Evolutionary conservation across 176 grass and related monocot genomes (phyloP).

Genomic region (bread wheat (Triticum aestivum)): DNA sequence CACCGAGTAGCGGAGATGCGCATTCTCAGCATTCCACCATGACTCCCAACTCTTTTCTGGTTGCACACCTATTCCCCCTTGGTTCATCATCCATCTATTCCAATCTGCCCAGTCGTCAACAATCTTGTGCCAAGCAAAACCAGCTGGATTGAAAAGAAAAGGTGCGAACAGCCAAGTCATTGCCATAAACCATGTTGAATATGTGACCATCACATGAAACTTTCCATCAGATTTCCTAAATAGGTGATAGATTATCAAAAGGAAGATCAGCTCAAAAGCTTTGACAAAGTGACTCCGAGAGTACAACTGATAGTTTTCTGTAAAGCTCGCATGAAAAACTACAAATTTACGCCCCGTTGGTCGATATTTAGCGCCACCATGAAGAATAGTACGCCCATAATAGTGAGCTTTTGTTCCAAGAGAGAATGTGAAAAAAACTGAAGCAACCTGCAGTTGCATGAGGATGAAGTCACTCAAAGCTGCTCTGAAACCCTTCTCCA

Average conservation of each 20-base stretch:
- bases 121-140: conserved; percentile 88
- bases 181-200: conserved; percentile 96
- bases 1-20: conserved; percentile 74
- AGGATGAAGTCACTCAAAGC: conserved; percentile 92
- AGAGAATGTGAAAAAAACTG: conserved; percentile 96
- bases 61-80: conserved; percentile 80
- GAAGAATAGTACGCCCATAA: conserved; percentile 90
- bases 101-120: conserved; percentile 91
- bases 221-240: conserved; percentile 72
- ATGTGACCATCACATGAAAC: conserved; percentile 84
- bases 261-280: conserved; percentile 88
- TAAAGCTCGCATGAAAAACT: conserved; percentile 87
- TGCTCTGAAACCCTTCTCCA: conserved; percentile 80
- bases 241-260: conserved; percentile 79
- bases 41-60: conserved; percentile 98
- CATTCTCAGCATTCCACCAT: conserved; percentile 93
- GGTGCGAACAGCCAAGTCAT: conserved; percentile 84
- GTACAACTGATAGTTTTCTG: conserved; percentile 91
- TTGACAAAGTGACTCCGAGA: conserved; percentile 94
- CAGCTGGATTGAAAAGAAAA: conserved; percentile 93
- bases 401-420: conserved; percentile 96
- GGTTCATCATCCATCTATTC: conserved; percentile 92
- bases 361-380: conserved; percentile 85
- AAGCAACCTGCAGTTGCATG: conserved; percentile 92
- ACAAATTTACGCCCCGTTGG: conserved; percentile 93